A percentile compares a stretch with the other conserved stretches of the same genome.
These are phyloP conservation scores for Fusarium equiseti DNA, from an alignment of 2,329 filamentous ascomycete species.

Conservation along the genomic window DNA sequence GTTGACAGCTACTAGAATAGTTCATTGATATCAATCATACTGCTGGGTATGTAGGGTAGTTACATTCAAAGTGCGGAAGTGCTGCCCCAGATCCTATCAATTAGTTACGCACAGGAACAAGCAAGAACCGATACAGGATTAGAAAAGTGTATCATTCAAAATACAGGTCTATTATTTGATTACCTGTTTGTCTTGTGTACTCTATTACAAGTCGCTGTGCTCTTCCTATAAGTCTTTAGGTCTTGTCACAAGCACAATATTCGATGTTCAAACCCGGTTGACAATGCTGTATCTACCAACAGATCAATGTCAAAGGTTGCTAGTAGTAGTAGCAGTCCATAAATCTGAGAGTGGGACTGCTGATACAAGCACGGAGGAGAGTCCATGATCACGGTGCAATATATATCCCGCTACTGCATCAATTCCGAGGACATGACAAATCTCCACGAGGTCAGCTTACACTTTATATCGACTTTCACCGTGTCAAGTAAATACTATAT, in stretches of 20 bases:
- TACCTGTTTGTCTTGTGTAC: neutral
- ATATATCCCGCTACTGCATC: conserved; percentile 1
- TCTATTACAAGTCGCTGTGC: neutral
- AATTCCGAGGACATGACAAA: conserved; percentile 26
- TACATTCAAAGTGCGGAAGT: neutral
- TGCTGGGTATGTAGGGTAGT: neutral
- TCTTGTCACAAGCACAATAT: neutral
- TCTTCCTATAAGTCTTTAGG: neutral
- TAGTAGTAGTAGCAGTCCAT: neutral
- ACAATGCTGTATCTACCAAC: neutral
- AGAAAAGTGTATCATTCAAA: neutral
- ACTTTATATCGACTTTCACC: neutral
- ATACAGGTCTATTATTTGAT: neutral
- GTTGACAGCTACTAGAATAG: neutral
- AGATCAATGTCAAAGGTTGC: neutral
- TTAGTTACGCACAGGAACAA: neutral
- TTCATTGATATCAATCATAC: neutral
- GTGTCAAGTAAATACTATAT: conserved; percentile 6
- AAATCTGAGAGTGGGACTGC: neutral
- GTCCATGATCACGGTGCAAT: neutral
- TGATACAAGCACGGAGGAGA: neutral
- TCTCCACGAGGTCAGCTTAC: conserved; percentile 15
- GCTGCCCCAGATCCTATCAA: neutral
- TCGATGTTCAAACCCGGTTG: no score
- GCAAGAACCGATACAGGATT: neutral